These are phyloP conservation scores for Eutypella sp. DNA, from an alignment of 2,329 filamentous ascomycete species.

Conservation along the genomic window DNA sequence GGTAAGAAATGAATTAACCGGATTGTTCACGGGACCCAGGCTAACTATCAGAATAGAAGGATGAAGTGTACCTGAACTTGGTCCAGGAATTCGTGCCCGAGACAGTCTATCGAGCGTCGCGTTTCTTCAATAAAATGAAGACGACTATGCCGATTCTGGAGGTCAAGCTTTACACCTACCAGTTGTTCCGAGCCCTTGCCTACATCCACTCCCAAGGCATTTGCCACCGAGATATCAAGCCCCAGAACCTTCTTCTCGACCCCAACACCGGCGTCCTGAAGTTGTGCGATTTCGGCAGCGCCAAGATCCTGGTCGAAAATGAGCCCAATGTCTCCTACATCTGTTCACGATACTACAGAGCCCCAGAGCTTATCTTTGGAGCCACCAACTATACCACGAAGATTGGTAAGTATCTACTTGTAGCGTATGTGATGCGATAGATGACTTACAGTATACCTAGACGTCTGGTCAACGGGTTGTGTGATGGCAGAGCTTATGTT, in stretches of 20 bases:
- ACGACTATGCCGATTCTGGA: conserved; percentile 98
- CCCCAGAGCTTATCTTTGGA: conserved; percentile 95
- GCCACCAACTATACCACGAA: conserved; percentile 99
- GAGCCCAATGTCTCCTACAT: conserved; percentile 99
- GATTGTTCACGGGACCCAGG: conserved; percentile 8
- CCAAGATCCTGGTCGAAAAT: conserved; percentile 97
- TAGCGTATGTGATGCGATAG: not conserved
- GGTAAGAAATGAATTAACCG: conserved; percentile 48
- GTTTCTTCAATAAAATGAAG: conserved; percentile 99
- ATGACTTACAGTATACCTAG: conserved; percentile 40
- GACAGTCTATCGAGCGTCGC: conserved; percentile 94
- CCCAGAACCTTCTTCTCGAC: conserved; percentile 92
- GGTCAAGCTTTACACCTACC: conserved; percentile 99
- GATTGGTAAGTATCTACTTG: conserved; percentile 67
- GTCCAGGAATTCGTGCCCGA: conserved; percentile 98
- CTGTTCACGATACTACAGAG: conserved; percentile 97
- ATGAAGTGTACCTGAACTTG: conserved; percentile 97
- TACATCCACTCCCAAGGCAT: conserved; percentile 99
- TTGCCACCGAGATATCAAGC: conserved; percentile 98
- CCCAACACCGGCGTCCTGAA: conserved; percentile 88
- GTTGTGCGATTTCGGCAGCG: conserved; percentile 97
- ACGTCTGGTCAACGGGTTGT: conserved; percentile 98
- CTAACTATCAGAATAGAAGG: conserved; percentile 56
- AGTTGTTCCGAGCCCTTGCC: conserved; percentile 94
- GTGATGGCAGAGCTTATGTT: conserved; percentile 99